Conservation (phyloP, 768 basidiomycete genomes). For the Mycena galopus region DNA sequence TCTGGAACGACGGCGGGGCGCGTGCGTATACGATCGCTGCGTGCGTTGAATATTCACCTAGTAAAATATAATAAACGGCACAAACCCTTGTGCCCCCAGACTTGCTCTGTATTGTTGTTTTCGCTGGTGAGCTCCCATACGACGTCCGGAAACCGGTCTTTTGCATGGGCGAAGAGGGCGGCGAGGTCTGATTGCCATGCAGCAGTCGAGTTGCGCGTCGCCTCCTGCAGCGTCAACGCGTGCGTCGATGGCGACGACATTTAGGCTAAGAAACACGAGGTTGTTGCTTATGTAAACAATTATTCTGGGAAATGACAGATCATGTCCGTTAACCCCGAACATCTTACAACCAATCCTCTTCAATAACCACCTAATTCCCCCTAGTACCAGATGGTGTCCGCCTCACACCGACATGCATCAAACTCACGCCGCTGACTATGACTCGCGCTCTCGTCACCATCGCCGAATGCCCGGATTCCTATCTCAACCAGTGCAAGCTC, state of each 20-base stretch:
- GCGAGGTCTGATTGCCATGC: slow-evolving; percentile 88
- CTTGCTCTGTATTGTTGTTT: slow-evolving; percentile 62
- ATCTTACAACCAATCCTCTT: too few relatives aligned
- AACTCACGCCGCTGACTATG: too few relatives aligned
- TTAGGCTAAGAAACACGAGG: neutral
- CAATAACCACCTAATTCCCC: too few relatives aligned
- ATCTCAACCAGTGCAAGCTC: too few relatives aligned
- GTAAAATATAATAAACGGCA: slow-evolving; percentile 12
- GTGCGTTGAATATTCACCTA: neutral
- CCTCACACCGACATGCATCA: too few relatives aligned
- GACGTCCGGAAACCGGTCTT: slow-evolving; percentile 95
- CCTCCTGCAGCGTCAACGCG: slow-evolving; percentile 57
- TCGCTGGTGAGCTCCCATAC: slow-evolving; percentile 83
- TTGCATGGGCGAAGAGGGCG: slow-evolving; percentile 82
- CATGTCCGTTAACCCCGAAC: too few relatives aligned
- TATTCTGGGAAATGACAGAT: too few relatives aligned
- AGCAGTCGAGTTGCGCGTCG: slow-evolving; percentile 73
- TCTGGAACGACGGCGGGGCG: slow-evolving; percentile 92
- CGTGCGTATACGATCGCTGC: slow-evolving; percentile 94
- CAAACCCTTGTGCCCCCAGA: slow-evolving; percentile 96
- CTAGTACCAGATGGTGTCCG: too few relatives aligned
- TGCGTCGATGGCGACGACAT: slow-evolving; percentile 4
- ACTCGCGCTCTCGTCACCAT: too few relatives aligned
- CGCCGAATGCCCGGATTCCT: too few relatives aligned
- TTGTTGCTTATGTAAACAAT: neutral